These are phyloP conservation scores for Ceratocystis lukuohia DNA, from an alignment of 2,329 filamentous ascomycete genomes.

Conservation along the genomic window DNA sequence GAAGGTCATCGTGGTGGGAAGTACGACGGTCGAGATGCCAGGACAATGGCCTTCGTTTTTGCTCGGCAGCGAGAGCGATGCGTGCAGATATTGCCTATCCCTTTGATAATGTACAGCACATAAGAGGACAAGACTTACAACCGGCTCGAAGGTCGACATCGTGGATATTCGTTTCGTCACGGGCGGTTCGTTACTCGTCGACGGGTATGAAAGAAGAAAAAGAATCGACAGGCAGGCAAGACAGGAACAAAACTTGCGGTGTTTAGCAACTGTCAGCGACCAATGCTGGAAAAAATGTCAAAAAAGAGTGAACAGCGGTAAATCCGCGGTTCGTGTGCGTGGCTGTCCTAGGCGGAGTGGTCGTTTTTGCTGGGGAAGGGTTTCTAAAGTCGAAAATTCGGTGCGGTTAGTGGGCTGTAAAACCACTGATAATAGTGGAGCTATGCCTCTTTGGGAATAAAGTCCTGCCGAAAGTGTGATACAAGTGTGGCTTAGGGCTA, in stretches of 20 bases:
- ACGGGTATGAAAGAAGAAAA: slow-evolving; percentile 24
- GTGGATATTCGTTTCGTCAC: slow-evolving; percentile 32
- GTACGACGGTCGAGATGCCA: not conserved
- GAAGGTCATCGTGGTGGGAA: slow-evolving; percentile 3
- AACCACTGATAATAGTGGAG: slow-evolving; percentile 2
- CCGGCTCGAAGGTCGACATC: slow-evolving; percentile 58
- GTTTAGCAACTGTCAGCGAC: slow-evolving; percentile 13
- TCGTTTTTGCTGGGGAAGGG: slow-evolving; percentile 15
- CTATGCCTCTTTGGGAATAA: slow-evolving; percentile 4
- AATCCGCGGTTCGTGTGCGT: slow-evolving; percentile 19
- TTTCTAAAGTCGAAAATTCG: slow-evolving; percentile 10
- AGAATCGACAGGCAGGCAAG: slow-evolving; percentile 23
- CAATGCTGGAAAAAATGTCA: slow-evolving; percentile 15
- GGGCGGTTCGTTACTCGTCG: slow-evolving; percentile 23
- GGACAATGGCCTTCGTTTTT: not conserved
- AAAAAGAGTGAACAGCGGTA: slow-evolving; percentile 17
- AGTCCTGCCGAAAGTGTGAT: slow-evolving; percentile 10
- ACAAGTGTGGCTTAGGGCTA: slow-evolving; percentile 18
- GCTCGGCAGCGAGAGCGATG: slow-evolving; percentile 7
- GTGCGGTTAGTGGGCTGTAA: slow-evolving; percentile 14
- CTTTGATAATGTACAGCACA: not conserved
- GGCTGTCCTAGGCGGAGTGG: slow-evolving; percentile 11
- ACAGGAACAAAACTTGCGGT: slow-evolving; percentile 19
- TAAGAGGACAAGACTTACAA: slow-evolving; percentile 42
- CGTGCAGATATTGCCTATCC: slow-evolving; percentile 11